Evolutionary conservation across 2,329 filamentous ascomycete species (phyloP).

Genomic region (Penicillium psychrosexuale): DNA sequence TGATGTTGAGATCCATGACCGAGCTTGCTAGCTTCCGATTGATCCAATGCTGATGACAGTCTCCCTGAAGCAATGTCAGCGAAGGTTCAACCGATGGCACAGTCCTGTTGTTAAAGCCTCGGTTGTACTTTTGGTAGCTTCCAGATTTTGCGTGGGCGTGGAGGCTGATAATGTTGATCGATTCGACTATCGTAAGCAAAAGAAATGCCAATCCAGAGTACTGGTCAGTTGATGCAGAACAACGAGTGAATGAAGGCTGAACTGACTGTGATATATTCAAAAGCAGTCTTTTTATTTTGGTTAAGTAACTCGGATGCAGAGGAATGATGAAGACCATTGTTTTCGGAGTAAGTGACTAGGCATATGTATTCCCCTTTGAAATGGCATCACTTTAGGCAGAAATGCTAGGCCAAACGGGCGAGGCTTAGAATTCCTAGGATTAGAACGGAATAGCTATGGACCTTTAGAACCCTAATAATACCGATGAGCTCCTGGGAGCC

Average conservation of each 20-base stretch:
- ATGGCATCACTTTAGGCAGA: not conserved
- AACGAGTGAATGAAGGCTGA: not conserved
- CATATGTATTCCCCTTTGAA: not conserved
- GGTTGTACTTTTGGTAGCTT: not conserved
- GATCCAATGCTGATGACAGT: not conserved
- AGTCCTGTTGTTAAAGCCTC: not conserved
- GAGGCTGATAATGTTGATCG: too few species aligned
- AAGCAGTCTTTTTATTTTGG: not conserved
- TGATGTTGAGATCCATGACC: too few species aligned
- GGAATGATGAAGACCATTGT: not conserved
- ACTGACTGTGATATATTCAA: not conserved
- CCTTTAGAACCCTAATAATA: not conserved
- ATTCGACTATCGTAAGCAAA: not conserved
- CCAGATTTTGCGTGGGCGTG: too few species aligned
- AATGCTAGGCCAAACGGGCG: not conserved
- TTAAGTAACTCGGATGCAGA: not conserved
- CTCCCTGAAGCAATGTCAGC: too few species aligned
- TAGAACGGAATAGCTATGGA: not conserved
- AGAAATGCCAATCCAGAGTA: not conserved
- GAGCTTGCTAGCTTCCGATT: not conserved
- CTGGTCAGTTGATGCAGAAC: not conserved
- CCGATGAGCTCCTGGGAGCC: not conserved
- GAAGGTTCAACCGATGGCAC: too few species aligned
- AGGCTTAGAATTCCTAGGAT: not conserved
- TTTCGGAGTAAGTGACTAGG: not conserved